Conservation (phyloP, 805 yeast genomes). For the Blastobotrys attinorum region DNA sequence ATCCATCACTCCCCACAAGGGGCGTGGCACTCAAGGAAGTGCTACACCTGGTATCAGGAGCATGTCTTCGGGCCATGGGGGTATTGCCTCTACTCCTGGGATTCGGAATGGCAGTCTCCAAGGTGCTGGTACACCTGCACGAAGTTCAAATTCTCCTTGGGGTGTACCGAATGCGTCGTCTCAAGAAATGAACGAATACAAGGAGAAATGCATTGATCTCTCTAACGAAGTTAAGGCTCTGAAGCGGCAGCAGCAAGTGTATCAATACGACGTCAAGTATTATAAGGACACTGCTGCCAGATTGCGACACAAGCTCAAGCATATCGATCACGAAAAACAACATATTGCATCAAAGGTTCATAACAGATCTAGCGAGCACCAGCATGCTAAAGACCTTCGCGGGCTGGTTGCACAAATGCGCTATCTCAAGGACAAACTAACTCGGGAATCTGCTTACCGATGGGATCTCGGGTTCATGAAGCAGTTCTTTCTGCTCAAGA, state of each 20-base stretch:
- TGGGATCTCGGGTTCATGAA: slow-evolving; percentile 29
- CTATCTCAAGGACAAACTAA: slow-evolving; percentile 15
- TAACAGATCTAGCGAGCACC: too few species aligned
- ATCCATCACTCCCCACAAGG: neutral
- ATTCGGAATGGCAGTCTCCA: too few species aligned
- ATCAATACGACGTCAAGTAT: slow-evolving; percentile 1
- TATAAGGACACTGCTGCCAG: neutral
- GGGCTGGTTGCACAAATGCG: slow-evolving; percentile 17
- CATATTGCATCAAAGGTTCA: too few species aligned
- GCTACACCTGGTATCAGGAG: too few species aligned
- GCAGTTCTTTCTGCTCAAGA: slow-evolving; percentile 22
- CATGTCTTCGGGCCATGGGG: neutral
- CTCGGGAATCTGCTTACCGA: slow-evolving; percentile 17
- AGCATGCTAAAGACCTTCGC: neutral
- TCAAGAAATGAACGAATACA: neutral
- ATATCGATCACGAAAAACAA: neutral
- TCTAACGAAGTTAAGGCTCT: neutral
- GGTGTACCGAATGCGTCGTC: too few species aligned
- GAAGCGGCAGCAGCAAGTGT: slow-evolving; percentile 3
- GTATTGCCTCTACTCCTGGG: neutral
- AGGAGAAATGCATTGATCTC: neutral
- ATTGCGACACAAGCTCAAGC: neutral
- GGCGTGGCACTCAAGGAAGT: too few species aligned
- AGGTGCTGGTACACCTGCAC: too few species aligned
- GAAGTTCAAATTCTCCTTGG: too few species aligned